phyloP scores from a whole-genome alignment of 225 moss, liverwort and hornwort species.

The Climacium dendroides region DNA sequence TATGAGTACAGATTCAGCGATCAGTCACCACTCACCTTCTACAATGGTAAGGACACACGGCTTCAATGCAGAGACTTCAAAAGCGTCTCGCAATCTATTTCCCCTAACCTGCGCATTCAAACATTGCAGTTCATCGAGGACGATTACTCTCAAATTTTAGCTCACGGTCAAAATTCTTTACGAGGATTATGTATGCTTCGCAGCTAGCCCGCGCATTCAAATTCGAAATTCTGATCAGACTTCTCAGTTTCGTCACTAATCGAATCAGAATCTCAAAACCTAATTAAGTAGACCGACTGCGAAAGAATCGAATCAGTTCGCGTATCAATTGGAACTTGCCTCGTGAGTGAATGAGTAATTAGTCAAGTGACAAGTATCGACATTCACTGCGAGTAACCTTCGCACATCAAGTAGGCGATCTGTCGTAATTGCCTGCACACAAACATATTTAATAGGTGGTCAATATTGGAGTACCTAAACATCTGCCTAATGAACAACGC shows the following conservation, averaged over 20 bases:
- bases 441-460: background rate
- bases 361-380: conserved; percentile 53
- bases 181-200: background rate
- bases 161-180: background rate
- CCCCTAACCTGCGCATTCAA: conserved; percentile 39
- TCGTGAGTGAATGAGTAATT: conserved; percentile 54
- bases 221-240: background rate
- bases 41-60: conserved; percentile 38
- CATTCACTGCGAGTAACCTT: conserved; percentile 49
- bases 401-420: conserved; percentile 58
- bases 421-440: conserved; percentile 52
- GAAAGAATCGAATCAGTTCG: background rate
- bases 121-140: background rate
- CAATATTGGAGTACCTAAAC: background rate
- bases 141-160: background rate
- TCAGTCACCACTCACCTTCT: conserved; percentile 17
- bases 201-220: background rate
- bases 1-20: background rate
- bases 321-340: background rate
- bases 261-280: background rate
- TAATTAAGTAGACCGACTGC: background rate
- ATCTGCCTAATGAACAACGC: no score
- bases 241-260: background rate
- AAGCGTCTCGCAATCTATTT: conserved; percentile 30
- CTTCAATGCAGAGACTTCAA: conserved; percentile 49